Percentiles rank a stretch among this genome's conserved stretches.
Conservation (phyloP, 2,329 filamentous ascomycete species). For the Fusarium longipes region DNA sequence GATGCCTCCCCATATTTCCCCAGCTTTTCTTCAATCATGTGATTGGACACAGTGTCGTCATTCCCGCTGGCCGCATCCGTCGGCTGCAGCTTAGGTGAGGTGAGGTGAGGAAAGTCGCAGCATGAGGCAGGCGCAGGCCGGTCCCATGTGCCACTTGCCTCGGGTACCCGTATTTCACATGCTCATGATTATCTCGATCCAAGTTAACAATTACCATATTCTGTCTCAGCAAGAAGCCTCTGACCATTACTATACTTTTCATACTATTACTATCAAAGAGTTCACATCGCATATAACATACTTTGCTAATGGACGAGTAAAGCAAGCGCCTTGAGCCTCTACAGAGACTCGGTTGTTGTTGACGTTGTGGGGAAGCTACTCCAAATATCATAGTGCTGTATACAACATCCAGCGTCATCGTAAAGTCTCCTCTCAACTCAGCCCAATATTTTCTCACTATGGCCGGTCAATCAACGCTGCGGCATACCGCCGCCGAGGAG, state of each 20-base stretch:
- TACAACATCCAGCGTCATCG: conserved; percentile 28
- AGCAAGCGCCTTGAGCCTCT: conserved; percentile 27
- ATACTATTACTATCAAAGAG: background rate
- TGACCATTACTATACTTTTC: conserved; percentile 8
- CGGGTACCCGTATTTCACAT: conserved; percentile 47
- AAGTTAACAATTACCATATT: conserved; percentile 22
- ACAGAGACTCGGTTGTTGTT: conserved; percentile 29
- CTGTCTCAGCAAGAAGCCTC: conserved; percentile 8
- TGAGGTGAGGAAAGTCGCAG: conserved; percentile 22
- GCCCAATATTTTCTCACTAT: conserved; percentile 65
- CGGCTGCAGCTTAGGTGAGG: conserved; percentile 38
- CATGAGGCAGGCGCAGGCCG: conserved; percentile 24
- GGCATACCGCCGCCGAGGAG: conserved; percentile 72
- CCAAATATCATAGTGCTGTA: conserved; percentile 11
- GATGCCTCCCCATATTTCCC: conserved; percentile 42
- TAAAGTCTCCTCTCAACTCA: conserved; percentile 4
- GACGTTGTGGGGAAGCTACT: conserved; percentile 42
- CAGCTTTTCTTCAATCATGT: conserved; percentile 45
- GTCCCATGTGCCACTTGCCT: conserved; percentile 46
- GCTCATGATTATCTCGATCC: conserved; percentile 33
- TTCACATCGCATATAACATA: conserved; percentile 1
- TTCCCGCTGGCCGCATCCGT: conserved; percentile 44
- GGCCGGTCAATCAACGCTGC: conserved; percentile 89
- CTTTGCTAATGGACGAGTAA: conserved; percentile 39
- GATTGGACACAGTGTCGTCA: conserved; percentile 45